Base-by-base conservation (phyloP, 495 filamentous ascomycete genomes). In the Melanomma pulvis-pyrius region DNA sequence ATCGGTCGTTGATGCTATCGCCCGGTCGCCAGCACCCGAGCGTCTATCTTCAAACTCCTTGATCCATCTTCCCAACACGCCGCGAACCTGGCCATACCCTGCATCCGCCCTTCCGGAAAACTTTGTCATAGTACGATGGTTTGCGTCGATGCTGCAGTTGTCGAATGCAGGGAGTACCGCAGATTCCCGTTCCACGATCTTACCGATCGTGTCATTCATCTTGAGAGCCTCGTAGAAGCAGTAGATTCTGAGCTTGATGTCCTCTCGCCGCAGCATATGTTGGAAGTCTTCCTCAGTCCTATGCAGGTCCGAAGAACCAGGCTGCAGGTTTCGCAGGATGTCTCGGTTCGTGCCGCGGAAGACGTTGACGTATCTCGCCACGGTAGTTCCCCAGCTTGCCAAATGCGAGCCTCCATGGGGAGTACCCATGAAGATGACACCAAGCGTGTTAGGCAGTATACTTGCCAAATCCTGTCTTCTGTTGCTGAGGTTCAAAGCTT, bases 381-480 rank as follows among this genome's bases (percentile, higher is more conserved):
- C 25, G 29, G 48, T 21, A 52, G 26, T 7, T 8, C 34, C 63
- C 68, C 68, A 71, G n/a, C 29, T 22, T 7, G 68, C 68, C 26
- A 54, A 6, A 3, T 26, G 12, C 8, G 51, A 54, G 8, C 69
- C 69, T 26, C 12, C 11, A 54, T 71, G 65, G 1, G 69, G 69
- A 1, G 69, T 71, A 4, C 65, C 65, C 44, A 71, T 21, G 65
- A 71, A 71, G 25, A 50, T 28, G n/a, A 68, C 65, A 11, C 46
- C 69, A 0, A 30, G 17, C 5, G 52, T 63, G 11, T 21, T 22
- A 21, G 30, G 6, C 22, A 55, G n/a, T 11, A 71, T 48, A 1
- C 57, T 13, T 22, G 32, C 32, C 9, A 65, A 21, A 41, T 65
- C 60, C 26, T 3, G 11, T 51, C 44, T 48, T 1, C 36, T 28